These are phyloP conservation scores for Colletotrichum brevisporum DNA, from an alignment of 2,329 filamentous ascomycete genomes.

Conservation along the genomic window DNA sequence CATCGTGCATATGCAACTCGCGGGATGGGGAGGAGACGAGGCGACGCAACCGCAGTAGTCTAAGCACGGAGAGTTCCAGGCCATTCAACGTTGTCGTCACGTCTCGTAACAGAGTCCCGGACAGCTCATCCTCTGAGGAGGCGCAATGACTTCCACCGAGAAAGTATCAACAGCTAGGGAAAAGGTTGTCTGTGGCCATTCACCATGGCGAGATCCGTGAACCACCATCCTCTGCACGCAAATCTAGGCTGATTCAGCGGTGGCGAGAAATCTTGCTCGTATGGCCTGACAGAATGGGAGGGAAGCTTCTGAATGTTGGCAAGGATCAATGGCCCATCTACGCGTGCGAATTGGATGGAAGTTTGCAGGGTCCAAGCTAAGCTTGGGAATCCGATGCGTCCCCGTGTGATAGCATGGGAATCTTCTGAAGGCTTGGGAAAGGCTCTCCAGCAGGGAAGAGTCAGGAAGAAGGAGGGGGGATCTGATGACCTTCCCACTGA, in stretches of 20 bases:
- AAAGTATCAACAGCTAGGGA: neutral
- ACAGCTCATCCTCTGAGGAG: neutral
- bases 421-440: conserved; percentile 15
- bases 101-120: too few species aligned
- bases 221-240: neutral
- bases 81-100: neutral
- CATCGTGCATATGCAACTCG: conserved; percentile 14
- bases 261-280: neutral
- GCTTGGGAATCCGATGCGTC: conserved; percentile 13
- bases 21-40: conserved; percentile 4
- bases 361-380: conserved; percentile 32
- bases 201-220: conserved; percentile 2
- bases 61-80: conserved; percentile 3
- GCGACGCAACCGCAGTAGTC: neutral
- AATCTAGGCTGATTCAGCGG: neutral
- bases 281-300: conserved; percentile 1
- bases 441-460: neutral
- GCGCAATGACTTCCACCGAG: too few species aligned
- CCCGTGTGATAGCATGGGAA: neutral
- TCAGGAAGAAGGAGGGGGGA: neutral
- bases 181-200: neutral
- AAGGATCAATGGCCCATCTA: conserved; percentile 5
- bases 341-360: conserved; percentile 7
- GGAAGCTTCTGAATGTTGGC: neutral
- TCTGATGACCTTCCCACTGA: neutral